Percentiles rank a stretch among this genome's conserved stretches.
Conservation (phyloP, 768 basidiomycete genomes). For the Leccinellum rugosiceps region DNA sequence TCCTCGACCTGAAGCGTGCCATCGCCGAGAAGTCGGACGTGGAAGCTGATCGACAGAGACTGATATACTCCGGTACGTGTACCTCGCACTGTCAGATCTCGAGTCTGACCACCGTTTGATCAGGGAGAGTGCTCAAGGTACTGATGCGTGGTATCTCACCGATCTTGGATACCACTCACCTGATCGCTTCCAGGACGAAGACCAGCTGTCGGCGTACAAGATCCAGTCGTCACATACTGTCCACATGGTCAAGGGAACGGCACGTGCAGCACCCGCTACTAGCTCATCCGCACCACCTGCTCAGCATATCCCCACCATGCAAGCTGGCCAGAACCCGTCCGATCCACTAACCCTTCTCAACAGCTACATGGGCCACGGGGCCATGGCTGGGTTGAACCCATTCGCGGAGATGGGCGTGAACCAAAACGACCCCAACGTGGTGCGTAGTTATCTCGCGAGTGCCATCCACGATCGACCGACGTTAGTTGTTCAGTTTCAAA, state of each 20-base stretch:
- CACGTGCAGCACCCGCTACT: slow-evolving; percentile 41
- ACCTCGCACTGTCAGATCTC: background rate
- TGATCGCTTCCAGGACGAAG: slow-evolving; percentile 65
- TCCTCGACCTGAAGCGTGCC: slow-evolving; percentile 85
- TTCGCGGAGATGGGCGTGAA: slow-evolving; percentile 92
- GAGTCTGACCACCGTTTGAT: background rate
- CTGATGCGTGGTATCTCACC: background rate
- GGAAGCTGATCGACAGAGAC: slow-evolving; percentile 78
- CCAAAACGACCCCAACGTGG: slow-evolving; percentile 92
- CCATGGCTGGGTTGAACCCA: slow-evolving; percentile 86
- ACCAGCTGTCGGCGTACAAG: slow-evolving; percentile 80
- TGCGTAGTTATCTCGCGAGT: slow-evolving; percentile 33
- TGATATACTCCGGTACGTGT: slow-evolving; percentile 85
- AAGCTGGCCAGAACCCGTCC: slow-evolving; percentile 83
- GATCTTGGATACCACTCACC: background rate
- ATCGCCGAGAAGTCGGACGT: slow-evolving; percentile 87
- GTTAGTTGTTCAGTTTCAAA: slow-evolving; percentile 54
- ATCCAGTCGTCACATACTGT: slow-evolving; percentile 86
- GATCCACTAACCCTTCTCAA: slow-evolving; percentile 87
- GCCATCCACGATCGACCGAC: background rate
- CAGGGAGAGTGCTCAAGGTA: slow-evolving; percentile 76
- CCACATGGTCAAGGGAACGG: slow-evolving; percentile 89
- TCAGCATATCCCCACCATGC: slow-evolving; percentile 70
- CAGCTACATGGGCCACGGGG: slow-evolving; percentile 70
- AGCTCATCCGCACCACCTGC: slow-evolving; percentile 41